A percentile compares a stretch with the other conserved stretches of the same genome.
These are phyloP conservation scores for Malassezia globosa DNA, from an alignment of 1,284 basidiomycete species.

Conservation along the genomic window DNA sequence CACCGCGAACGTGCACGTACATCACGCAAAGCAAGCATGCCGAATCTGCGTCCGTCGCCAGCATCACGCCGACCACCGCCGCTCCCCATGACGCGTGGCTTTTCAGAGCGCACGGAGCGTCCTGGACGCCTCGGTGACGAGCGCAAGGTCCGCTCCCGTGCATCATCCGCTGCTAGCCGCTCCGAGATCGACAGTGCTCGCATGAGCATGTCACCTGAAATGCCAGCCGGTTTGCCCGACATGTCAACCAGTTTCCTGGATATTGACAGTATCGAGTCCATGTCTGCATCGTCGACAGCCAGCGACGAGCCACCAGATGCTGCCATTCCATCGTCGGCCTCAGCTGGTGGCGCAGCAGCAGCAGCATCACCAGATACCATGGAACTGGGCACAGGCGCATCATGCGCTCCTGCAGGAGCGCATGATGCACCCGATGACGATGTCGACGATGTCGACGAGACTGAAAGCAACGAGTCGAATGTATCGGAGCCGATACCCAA, in stretches of 20 bases:
- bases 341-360: too few relatives aligned
- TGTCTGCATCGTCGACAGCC: neutral
- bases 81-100: neutral
- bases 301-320: neutral
- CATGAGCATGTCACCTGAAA: neutral
- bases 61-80: neutral
- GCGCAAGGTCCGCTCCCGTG: neutral
- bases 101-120: too few relatives aligned
- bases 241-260: slow-evolving; percentile 7
- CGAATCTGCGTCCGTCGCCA: slow-evolving; percentile 10
- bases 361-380: too few relatives aligned
- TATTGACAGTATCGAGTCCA: neutral
- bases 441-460: neutral
- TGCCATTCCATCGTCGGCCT: neutral
- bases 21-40: slow-evolving; percentile 17
- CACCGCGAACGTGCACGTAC: slow-evolving; percentile 9
- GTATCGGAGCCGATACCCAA: slow-evolving; percentile 20
- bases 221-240: neutral
- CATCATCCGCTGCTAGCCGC: slow-evolving; percentile 1
- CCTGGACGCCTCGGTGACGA: neutral
- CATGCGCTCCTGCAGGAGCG: neutral
- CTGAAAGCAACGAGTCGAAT: slow-evolving; percentile 2
- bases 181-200: neutral
- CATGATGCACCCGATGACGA: neutral
- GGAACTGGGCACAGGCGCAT: too few relatives aligned